phyloP scores from a whole-genome alignment of 441 rosid genomes.

The Populus hybrid region DNA sequence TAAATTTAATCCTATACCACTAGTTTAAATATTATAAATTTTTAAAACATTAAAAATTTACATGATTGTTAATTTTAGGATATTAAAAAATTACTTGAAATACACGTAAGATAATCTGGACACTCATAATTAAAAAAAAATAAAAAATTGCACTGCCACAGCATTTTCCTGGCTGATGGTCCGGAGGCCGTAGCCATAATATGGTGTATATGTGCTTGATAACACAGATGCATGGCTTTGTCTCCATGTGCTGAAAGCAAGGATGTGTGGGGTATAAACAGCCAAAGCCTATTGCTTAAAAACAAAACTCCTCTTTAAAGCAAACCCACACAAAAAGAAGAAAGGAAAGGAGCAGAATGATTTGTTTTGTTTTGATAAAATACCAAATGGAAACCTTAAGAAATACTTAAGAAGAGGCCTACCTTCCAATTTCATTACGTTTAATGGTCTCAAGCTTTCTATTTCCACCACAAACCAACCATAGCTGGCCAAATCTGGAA shows the following conservation, averaged over 20 bases:
- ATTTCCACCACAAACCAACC: conserved; percentile 3
- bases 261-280: conserved; percentile 19
- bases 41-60: too few relatives aligned
- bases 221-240: not conserved
- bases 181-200: not conserved
- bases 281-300: conserved; percentile 16
- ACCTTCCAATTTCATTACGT: conserved; percentile 17
- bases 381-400: conserved; percentile 18
- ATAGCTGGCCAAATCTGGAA: conserved; percentile 5
- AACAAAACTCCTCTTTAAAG: conserved; percentile 35
- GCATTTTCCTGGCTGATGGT: not conserved
- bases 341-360: conserved; percentile 12
- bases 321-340: conserved; percentile 20
- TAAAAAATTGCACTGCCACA: too few relatives aligned
- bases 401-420: conserved; percentile 16
- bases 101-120: too few relatives aligned
- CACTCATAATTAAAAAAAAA: too few relatives aligned
- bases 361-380: conserved; percentile 6
- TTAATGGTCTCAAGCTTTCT: conserved; percentile 20
- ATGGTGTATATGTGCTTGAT: not conserved
- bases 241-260: conserved; percentile 7
- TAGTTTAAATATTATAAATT: too few relatives aligned
- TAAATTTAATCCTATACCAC: too few relatives aligned
- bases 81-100: too few relatives aligned
- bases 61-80: too few relatives aligned